A percentile compares a stretch with the other conserved stretches of the same genome.
These are phyloP conservation scores for Wickerhamomyces queroliae DNA, from an alignment of 805 yeast species.

Conservation along the genomic window DNA sequence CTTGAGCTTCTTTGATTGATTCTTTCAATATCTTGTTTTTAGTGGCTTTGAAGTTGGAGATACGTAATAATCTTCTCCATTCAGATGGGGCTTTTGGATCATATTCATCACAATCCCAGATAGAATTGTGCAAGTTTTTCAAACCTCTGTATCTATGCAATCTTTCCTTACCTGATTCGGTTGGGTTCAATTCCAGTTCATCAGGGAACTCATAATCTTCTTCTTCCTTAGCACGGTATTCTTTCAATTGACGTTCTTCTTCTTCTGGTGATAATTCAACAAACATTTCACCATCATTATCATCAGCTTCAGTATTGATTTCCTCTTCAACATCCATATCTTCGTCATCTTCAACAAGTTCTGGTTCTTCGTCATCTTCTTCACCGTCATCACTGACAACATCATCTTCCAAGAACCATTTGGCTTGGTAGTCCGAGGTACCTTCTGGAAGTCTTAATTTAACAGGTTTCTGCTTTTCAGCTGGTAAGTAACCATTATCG, in stretches of 20 bases:
- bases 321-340: slow-evolving; percentile 33
- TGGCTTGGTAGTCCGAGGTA: slow-evolving; percentile 73
- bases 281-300: slow-evolving; percentile 48
- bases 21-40: slow-evolving; percentile 64
- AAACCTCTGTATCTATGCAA: slow-evolving; percentile 81
- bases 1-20: slow-evolving; percentile 37
- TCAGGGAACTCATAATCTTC: slow-evolving; percentile 95
- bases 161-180: slow-evolving; percentile 68
- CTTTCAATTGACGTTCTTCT: slow-evolving; percentile 69
- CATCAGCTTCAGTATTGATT: slow-evolving; percentile 40
- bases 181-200: slow-evolving; percentile 81
- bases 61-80: slow-evolving; percentile 70
- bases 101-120: slow-evolving; percentile 83
- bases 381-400: slow-evolving; percentile 24
- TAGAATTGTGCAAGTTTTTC: slow-evolving; percentile 70
- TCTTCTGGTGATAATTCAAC: slow-evolving; percentile 77
- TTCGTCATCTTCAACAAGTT: slow-evolving; percentile 16
- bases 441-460: slow-evolving; percentile 60
- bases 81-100: slow-evolving; percentile 73
- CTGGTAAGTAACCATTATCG: slow-evolving; percentile 34
- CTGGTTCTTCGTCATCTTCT: slow-evolving; percentile 7
- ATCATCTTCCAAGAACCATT: slow-evolving; percentile 67
- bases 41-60: slow-evolving; percentile 73
- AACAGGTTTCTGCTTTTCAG: slow-evolving; percentile 22
- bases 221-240: slow-evolving; percentile 60